Conservation (phyloP, 768 basidiomycete species). For the Phanerochaete carnosa region DNA sequence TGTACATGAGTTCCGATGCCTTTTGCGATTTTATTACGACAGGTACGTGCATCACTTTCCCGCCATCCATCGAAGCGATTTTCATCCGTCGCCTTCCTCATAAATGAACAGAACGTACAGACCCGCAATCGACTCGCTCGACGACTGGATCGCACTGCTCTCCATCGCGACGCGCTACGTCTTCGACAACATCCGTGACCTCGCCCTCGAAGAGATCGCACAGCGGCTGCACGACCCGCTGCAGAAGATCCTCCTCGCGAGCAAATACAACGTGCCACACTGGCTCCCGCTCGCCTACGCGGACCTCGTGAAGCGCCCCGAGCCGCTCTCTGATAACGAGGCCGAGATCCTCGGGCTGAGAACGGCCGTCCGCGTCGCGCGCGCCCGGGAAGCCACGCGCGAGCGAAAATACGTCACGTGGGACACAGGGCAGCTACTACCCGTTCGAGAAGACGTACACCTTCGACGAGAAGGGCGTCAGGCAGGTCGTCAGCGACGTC, state of each 20-base stretch:
- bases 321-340: slow-evolving; percentile 23
- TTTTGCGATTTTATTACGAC: slow-evolving; percentile 38
- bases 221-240: slow-evolving; percentile 26
- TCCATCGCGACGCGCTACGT: slow-evolving; percentile 37
- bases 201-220: slow-evolving; percentile 28
- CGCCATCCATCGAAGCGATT: neutral
- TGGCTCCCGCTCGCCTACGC: slow-evolving; percentile 25
- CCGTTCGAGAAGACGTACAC: slow-evolving; percentile 8
- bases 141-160: slow-evolving; percentile 35
- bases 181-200: slow-evolving; percentile 32
- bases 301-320: slow-evolving; percentile 19
- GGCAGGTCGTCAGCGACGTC: slow-evolving; percentile 1
- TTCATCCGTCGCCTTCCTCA: neutral
- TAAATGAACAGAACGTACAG: slow-evolving; percentile 19
- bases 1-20: slow-evolving; percentile 32
- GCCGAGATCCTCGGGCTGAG: slow-evolving; percentile 22
- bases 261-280: slow-evolving; percentile 8
- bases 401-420: slow-evolving; percentile 11
- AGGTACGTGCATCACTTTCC: slow-evolving; percentile 26
- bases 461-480: slow-evolving; percentile 8
- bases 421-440: neutral
- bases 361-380: slow-evolving; percentile 18
- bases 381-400: slow-evolving; percentile 22
- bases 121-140: slow-evolving; percentile 13
- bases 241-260: slow-evolving; percentile 15